Conservation (phyloP, 257 asterid genomes). For the Fraxinus cuspidata region DNA sequence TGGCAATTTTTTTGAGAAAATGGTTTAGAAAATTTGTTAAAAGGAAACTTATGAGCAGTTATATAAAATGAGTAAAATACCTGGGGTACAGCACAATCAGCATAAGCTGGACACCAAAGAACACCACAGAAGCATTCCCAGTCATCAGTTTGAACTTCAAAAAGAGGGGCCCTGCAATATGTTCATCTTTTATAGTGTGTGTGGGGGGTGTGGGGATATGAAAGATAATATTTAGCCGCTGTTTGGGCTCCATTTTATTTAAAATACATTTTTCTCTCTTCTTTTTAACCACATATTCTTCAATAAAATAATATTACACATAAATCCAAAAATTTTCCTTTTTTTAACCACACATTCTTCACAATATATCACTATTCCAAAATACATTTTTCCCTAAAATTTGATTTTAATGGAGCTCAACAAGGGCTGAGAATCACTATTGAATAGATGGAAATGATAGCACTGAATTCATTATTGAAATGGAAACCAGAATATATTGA, state of each 20-base stretch:
- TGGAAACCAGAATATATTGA: background rate
- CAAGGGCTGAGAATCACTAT: background rate
- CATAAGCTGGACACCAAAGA: constrained; percentile 83
- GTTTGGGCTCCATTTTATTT: too few species aligned
- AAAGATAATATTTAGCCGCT: background rate
- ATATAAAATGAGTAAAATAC: constrained; percentile 34
- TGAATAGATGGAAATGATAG: constrained; percentile 4
- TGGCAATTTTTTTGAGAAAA: background rate
- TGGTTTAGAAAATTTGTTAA: constrained; percentile 1
- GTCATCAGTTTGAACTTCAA: constrained; percentile 82
- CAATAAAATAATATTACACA: too few species aligned
- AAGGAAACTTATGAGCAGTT: constrained; percentile 8
- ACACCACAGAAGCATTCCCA: constrained; percentile 81
- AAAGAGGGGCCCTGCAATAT: constrained; percentile 78
- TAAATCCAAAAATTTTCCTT: too few species aligned
- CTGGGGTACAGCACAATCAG: constrained; percentile 94
- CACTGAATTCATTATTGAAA: constrained; percentile 10
- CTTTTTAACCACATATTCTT: too few species aligned
- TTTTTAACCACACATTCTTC: too few species aligned
- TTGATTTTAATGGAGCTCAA: too few species aligned
- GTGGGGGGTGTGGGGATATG: background rate
- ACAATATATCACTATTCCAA: too few species aligned
- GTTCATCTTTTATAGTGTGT: constrained; percentile 1
- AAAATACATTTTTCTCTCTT: too few species aligned
- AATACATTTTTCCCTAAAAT: too few species aligned